Evolutionary conservation across 2,329 filamentous ascomycete genomes (phyloP), one percentile per base, ranked within the genome.

Genomic region (Incumbomyces lentus): DNA sequence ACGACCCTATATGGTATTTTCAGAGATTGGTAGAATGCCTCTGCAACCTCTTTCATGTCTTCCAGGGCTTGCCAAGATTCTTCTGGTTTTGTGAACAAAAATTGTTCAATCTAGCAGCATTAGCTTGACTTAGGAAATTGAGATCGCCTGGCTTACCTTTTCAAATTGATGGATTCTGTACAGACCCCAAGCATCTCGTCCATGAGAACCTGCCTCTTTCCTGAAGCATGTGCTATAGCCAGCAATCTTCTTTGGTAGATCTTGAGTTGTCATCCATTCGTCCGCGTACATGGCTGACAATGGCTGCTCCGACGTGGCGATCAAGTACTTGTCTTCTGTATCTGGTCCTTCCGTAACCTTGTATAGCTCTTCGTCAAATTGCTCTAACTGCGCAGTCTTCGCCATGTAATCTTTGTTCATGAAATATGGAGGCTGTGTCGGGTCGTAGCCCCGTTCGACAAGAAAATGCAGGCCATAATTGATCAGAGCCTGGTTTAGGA

Each of bases 141-240:
- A 2, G 13, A 17, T 18, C 11, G 42, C 10, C 43, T 42, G 33
- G 16, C 59, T 53, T 53, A 79, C 82, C 77, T 93, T 95, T 66
- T 96, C 90, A 60, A 96, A 98, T 65, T 98, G 90, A 65, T 98
- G 92, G 22, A 96, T 89, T 54, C 92, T 83, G 77, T 95, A 98
- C 52, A 96, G 87, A 47, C 92, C 92, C 92, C 92, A 98, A 1
- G 90, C 90, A 64, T 98, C 88, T 63, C 87, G 84, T 26, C 88
- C 84, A 62, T 92, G 90, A 16, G 86, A 82, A 45, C 92, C 92
- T 34, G 92, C 92, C 65, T 98, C 92, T 68, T 93, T 89, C 57
- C 92, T 79, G 73, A 95, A 98, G 67, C 89, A 95, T 26, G 90
- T 95, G 58, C 82, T 89, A 72, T 90, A 95, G 6, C 92, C 92